Conservation (phyloP, 2,329 filamentous ascomycete species). For the Venturia asperata region DNA sequence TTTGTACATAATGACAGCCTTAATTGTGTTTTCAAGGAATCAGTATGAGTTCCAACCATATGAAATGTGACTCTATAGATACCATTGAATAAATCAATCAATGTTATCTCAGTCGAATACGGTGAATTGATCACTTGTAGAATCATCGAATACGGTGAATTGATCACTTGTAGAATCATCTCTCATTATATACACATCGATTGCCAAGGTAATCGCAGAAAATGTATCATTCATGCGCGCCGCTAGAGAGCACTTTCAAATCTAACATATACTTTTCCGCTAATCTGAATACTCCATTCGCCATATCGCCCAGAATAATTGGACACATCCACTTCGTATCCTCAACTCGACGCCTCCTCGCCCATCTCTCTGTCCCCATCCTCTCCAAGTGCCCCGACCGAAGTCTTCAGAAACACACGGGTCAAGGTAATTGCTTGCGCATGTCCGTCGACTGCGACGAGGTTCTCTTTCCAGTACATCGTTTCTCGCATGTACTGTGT, state of each 20-base stretch:
- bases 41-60: no score
- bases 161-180: no score
- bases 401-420: background rate
- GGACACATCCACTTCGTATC: background rate
- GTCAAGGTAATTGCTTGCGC: background rate
- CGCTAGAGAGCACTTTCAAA: background rate
- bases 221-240: background rate
- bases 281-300: background rate
- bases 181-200: background rate
- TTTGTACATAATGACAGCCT: no score
- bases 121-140: no score
- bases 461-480: background rate
- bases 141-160: no score
- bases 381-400: background rate
- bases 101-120: no score
- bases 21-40: no score
- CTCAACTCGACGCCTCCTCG: background rate
- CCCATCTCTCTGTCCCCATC: background rate
- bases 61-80: no score
- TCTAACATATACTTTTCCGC: background rate
- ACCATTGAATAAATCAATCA: no score
- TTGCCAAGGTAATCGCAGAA: background rate
- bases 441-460: background rate
- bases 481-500: background rate
- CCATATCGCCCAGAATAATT: background rate